A percentile compares a stretch with the other conserved stretches of the same genome.
Conservation (phyloP, 768 basidiomycete species). For the Xerocomus spinulosus region DNA sequence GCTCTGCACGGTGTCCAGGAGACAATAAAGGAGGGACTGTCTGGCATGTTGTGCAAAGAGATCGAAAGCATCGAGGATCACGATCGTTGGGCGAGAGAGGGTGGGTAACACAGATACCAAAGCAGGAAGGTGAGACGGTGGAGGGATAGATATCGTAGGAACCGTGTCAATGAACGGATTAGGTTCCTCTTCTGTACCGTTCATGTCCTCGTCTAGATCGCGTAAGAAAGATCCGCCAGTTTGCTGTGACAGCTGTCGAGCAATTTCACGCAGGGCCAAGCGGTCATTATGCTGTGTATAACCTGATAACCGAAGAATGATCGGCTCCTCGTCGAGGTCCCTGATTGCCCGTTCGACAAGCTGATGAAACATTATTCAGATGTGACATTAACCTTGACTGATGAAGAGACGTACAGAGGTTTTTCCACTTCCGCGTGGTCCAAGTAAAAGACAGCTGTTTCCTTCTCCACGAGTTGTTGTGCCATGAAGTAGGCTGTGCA, state of each 20-base stretch:
- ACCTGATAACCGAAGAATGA: constrained; percentile 80
- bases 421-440: constrained; percentile 85
- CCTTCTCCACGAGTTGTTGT: constrained; percentile 81
- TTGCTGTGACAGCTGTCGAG: constrained; percentile 73
- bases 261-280: constrained; percentile 89
- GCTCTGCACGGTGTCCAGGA: constrained; percentile 91
- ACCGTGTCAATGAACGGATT: constrained; percentile 48
- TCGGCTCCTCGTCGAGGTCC: constrained; percentile 45
- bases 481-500: constrained; percentile 63
- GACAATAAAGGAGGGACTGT: constrained; percentile 90
- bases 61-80: constrained; percentile 91
- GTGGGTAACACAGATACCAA: constrained; percentile 76
- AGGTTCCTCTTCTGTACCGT: constrained; percentile 36
- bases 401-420: constrained; percentile 46
- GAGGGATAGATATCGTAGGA: constrained; percentile 43
- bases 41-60: constrained; percentile 88
- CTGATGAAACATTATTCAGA: constrained; percentile 32
- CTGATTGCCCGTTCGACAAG: constrained; percentile 56
- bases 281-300: constrained; percentile 82
- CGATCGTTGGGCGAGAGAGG: constrained; percentile 70
- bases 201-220: constrained; percentile 27
- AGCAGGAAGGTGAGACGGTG: constrained; percentile 66
- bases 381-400: constrained; percentile 1
- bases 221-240: constrained; percentile 58
- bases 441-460: constrained; percentile 86